These are phyloP conservation scores for Calonectria leucothoes DNA, from an alignment of 2,329 filamentous ascomycete species.

Conservation along the genomic window DNA sequence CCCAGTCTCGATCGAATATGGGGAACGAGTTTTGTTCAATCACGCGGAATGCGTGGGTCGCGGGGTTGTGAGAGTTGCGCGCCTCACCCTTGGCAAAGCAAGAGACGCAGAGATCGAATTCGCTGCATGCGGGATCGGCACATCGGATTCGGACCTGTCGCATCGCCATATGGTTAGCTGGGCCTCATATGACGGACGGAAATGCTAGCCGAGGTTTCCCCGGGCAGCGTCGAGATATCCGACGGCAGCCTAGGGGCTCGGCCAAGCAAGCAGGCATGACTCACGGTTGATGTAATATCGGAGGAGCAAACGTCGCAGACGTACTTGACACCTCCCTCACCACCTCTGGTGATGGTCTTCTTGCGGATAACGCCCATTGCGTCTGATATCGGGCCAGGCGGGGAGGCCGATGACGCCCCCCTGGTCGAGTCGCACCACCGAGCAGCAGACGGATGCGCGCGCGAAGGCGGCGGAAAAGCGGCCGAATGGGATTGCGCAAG, in stretches of 20 bases:
- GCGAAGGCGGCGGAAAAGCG: conserved; percentile 26
- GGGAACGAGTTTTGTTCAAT: conserved; percentile 99
- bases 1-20: conserved; percentile 95
- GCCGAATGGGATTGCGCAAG: conserved; percentile 32
- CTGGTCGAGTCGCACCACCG: conserved; percentile 33
- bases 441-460: conserved; percentile 28
- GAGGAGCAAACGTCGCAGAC: conserved; percentile 97
- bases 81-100: conserved; percentile 89
- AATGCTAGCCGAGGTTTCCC: conserved; percentile 39
- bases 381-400: conserved; percentile 39
- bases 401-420: conserved; percentile 42
- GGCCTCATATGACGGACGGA: neutral
- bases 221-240: conserved; percentile 29
- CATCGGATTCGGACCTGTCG: conserved; percentile 92
- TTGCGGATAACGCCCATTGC: conserved; percentile 95
- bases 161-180: conserved; percentile 35
- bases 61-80: conserved; percentile 87
- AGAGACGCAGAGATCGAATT: conserved; percentile 96
- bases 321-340: conserved; percentile 92
- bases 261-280: conserved; percentile 47
- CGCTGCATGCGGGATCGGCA: conserved; percentile 83
- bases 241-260: conserved; percentile 1
- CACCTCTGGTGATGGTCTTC: conserved; percentile 87
- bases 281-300: conserved; percentile 95
- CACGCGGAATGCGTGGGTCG: conserved; percentile 88